Evolutionary conservation across 1,139 yeast species (phyloP).

Genomic region (Debaryomycetaceae sp.): DNA sequence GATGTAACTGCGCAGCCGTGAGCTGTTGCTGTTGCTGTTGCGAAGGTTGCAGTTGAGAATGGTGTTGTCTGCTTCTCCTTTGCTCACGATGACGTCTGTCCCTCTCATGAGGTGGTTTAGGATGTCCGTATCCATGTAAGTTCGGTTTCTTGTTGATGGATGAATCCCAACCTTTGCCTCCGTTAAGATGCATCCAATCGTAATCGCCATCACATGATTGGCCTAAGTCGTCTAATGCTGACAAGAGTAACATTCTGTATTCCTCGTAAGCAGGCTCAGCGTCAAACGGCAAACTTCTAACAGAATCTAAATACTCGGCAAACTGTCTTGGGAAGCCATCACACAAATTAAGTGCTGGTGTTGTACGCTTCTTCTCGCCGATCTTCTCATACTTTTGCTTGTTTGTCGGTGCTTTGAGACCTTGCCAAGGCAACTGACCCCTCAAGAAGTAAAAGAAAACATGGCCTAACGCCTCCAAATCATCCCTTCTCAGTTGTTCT

Average conservation of each 20-base stretch:
- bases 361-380: constrained; percentile 89
- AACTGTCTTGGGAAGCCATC: constrained; percentile 83
- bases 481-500: constrained; percentile 95
- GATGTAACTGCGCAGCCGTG: constrained; percentile 45
- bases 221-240: constrained; percentile 67
- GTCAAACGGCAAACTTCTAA: constrained; percentile 81
- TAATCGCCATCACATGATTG: constrained; percentile 80
- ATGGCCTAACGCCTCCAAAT: constrained; percentile 92
- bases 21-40: constrained; percentile 27
- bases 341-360: constrained; percentile 74
- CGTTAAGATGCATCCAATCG: constrained; percentile 93
- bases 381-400: constrained; percentile 95
- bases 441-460: constrained; percentile 90
- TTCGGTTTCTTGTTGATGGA: constrained; percentile 81
- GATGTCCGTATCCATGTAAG: constrained; percentile 84
- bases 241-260: constrained; percentile 69
- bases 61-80: constrained; percentile 39
- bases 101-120: constrained; percentile 51
- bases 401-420: constrained; percentile 95
- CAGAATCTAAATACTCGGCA: constrained; percentile 81
- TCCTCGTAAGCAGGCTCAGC: constrained; percentile 94
- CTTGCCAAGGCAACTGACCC: constrained; percentile 98
- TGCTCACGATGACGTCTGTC: constrained; percentile 50
- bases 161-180: constrained; percentile 91
- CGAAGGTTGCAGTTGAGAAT: constrained; percentile 18